A percentile compares a stretch with the other conserved stretches of the same genome.
These are phyloP conservation scores for Rhizopus delemar DNA, from an alignment of 371 early-diverging fungal species.

Conservation along the genomic window DNA sequence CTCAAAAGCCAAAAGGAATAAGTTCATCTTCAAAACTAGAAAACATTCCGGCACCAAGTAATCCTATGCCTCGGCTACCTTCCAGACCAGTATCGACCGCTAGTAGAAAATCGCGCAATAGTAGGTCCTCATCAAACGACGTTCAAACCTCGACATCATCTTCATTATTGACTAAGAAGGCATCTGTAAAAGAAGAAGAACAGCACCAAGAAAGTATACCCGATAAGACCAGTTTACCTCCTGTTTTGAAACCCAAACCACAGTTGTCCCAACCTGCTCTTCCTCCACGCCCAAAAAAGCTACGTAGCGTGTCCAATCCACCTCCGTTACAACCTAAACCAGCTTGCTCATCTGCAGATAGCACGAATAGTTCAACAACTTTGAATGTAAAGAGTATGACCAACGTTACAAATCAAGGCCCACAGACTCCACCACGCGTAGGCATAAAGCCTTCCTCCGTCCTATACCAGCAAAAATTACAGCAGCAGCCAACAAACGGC, in stretches of 20 bases:
- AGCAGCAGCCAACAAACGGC: background rate
- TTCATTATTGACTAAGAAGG: background rate
- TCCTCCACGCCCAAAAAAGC: slow-evolving; percentile 29
- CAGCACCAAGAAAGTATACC: background rate
- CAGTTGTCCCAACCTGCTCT: slow-evolving; percentile 19
- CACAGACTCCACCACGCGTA: slow-evolving; percentile 2
- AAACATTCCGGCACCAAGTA: slow-evolving; percentile 20
- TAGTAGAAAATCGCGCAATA: slow-evolving; percentile 22
- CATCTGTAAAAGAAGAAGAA: slow-evolving; percentile 4
- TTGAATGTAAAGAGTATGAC: background rate
- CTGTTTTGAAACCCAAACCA: slow-evolving; percentile 36
- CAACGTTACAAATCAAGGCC: background rate
- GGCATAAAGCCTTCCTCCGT: slow-evolving; percentile 6
- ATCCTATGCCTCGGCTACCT: slow-evolving; percentile 44
- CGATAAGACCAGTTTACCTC: slow-evolving; percentile 17
- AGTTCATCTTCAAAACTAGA: background rate
- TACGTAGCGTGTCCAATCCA: slow-evolving; percentile 32
- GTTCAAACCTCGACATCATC: background rate
- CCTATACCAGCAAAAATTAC: background rate
- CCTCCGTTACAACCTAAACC: slow-evolving; percentile 31
- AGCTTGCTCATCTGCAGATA: slow-evolving; percentile 10
- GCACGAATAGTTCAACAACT: background rate
- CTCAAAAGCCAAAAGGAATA: background rate
- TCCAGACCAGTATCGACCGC: slow-evolving; percentile 37
- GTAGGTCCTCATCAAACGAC: background rate